Percentiles rank a stretch among this genome's conserved stretches.
Conservation (phyloP, 2,329 filamentous ascomycete species). For the Ophiostoma sp. region DNA sequence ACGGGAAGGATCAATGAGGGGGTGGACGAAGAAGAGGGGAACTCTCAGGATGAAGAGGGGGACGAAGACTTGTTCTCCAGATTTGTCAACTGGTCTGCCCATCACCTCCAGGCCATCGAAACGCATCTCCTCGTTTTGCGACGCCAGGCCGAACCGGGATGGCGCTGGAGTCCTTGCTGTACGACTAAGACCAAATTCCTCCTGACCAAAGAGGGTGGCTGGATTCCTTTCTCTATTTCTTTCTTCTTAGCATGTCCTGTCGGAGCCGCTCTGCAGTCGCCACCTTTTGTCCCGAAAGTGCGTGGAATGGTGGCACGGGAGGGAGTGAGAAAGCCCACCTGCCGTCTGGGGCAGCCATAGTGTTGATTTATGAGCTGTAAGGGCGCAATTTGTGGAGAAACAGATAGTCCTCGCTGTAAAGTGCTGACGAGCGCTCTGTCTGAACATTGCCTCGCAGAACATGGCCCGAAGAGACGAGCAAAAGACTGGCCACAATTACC, state of each 20-base stretch:
- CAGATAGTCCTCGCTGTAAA: background rate
- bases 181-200: too few relatives aligned
- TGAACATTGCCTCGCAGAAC: background rate
- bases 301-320: background rate
- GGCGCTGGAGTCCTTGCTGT: too few relatives aligned
- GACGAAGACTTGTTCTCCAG: background rate
- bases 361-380: background rate
- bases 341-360: background rate
- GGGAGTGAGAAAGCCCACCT: slow-evolving; percentile 3
- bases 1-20: background rate
- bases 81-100: background rate
- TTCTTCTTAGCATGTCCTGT: background rate
- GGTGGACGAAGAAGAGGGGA: background rate
- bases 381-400: background rate
- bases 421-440: background rate
- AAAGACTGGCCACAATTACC: background rate
- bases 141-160: slow-evolving; percentile 2
- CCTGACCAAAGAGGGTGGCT: background rate
- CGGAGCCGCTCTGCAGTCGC: slow-evolving; percentile 25
- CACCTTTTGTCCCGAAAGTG: slow-evolving; percentile 19
- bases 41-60: background rate
- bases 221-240: background rate
- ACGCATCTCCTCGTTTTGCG: background rate
- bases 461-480: background rate
- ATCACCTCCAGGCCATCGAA: background rate